Conservation (phyloP, 2,329 filamentous ascomycete species). For the Diaporthe citrichinensis region DNA sequence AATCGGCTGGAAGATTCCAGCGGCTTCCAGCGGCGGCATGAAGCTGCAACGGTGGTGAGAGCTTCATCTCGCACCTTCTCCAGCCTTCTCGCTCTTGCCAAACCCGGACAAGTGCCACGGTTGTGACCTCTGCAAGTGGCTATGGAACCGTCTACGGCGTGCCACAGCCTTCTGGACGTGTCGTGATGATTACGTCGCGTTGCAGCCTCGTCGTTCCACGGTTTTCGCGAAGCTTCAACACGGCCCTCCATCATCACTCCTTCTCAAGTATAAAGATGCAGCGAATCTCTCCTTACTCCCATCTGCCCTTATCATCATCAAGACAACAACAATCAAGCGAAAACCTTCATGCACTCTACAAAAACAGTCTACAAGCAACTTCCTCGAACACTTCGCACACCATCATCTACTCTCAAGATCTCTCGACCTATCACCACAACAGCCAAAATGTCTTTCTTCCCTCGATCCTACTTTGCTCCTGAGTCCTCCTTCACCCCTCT, state of each 20-base stretch:
- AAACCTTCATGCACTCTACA: conserved; percentile 38
- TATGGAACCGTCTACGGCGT: conserved; percentile 34
- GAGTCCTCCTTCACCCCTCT: conserved; percentile 70
- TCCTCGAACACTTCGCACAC: conserved; percentile 39
- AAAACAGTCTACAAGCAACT: conserved; percentile 39
- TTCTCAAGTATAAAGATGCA: conserved; percentile 38
- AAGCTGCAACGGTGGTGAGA: conserved; percentile 42
- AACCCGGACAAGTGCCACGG: conserved; percentile 19
- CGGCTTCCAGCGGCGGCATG: conserved; percentile 46
- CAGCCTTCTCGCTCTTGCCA: conserved; percentile 8
- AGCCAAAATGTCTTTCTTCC: conserved; percentile 72
- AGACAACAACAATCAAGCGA: conserved; percentile 26
- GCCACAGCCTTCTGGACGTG: conserved; percentile 35
- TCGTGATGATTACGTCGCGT: conserved; percentile 37
- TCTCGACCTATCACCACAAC: conserved; percentile 49
- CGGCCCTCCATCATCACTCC: background rate
- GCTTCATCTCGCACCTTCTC: conserved; percentile 36
- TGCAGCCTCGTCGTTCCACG: conserved; percentile 39
- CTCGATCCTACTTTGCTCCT: conserved; percentile 62
- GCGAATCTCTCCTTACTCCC: conserved; percentile 16
- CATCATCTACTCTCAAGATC: conserved; percentile 38
- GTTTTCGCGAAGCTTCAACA: conserved; percentile 34
- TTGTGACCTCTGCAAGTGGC: conserved; percentile 41
- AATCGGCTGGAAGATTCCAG: conserved; percentile 49
- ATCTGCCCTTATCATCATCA: background rate